phyloP scores from a whole-genome alignment of 1,139 yeast genomes.

The Diutina ranongensis region DNA sequence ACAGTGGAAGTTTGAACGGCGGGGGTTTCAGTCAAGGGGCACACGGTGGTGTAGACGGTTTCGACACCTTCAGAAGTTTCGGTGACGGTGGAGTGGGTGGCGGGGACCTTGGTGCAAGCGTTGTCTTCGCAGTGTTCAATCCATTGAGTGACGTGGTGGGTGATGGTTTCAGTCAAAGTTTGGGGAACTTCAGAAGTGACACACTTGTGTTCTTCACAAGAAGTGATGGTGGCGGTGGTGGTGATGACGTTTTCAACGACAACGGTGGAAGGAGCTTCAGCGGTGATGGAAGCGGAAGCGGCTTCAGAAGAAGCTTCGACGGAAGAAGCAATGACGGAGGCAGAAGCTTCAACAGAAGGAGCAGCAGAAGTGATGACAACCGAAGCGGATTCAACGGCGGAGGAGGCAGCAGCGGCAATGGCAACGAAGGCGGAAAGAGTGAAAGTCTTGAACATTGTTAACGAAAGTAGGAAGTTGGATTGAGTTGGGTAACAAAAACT shows the following conservation, averaged over 20 bases:
- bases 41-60: constrained; percentile 5
- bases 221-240: constrained; percentile 6
- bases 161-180: not conserved
- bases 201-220: constrained; percentile 5
- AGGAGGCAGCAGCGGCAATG: constrained; percentile 4
- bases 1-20: not conserved
- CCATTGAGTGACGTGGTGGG: constrained; percentile 4
- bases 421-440: constrained; percentile 5
- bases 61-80: constrained; percentile 5
- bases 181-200: constrained; percentile 6
- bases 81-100: constrained; percentile 5
- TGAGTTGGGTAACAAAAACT: not conserved
- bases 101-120: constrained; percentile 5
- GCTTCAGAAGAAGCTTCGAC: not conserved
- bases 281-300: not conserved
- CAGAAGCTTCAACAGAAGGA: not conserved
- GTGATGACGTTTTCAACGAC: constrained; percentile 1
- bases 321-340: constrained; percentile 3
- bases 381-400: not conserved
- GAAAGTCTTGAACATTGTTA: constrained; percentile 6
- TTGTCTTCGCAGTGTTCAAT: constrained; percentile 4
- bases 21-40: constrained; percentile 4
- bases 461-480: constrained; percentile 6
- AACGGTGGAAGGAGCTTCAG: constrained; percentile 1
- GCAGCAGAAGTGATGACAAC: constrained; percentile 1